Percentiles rank a stretch among this genome's conserved stretches.
phyloP scores from a whole-genome alignment of 2,329 filamentous ascomycete genomes.

The Claviceps africana region DNA sequence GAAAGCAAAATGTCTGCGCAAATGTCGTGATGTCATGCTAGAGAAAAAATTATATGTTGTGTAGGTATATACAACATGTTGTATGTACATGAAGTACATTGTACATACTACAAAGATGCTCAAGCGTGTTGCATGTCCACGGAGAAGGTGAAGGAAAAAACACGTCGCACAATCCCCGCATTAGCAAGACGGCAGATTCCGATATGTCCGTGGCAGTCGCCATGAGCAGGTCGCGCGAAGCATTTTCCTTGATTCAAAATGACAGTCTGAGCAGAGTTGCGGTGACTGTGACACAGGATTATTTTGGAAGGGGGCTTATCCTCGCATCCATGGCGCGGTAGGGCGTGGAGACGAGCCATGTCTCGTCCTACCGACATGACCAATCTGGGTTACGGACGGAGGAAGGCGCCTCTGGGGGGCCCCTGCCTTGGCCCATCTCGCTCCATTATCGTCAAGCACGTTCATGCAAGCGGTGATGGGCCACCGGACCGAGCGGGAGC shows the following conservation, averaged over 20 bases:
- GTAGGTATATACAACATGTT: background rate
- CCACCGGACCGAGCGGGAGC: background rate
- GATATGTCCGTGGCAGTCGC: background rate
- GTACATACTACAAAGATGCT: background rate
- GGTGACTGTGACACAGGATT: background rate
- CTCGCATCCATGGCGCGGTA: background rate
- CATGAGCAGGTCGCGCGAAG: background rate
- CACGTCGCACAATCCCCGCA: background rate
- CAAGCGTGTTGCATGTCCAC: background rate
- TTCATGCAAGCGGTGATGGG: background rate
- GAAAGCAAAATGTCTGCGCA: background rate
- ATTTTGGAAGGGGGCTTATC: background rate
- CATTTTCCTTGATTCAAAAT: background rate
- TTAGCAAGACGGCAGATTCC: background rate
- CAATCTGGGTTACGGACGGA: background rate
- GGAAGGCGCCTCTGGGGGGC: too few species aligned
- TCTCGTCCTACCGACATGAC: background rate
- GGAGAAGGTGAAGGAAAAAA: background rate
- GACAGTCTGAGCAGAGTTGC: background rate
- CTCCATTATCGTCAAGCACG: background rate
- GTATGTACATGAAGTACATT: background rate
- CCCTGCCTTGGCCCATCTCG: background rate
- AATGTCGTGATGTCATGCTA: background rate
- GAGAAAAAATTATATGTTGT: background rate
- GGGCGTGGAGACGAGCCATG: background rate